Evolutionary conservation across 805 yeast species (phyloP).

Genomic region (Kluyveromyces starmeri): DNA sequence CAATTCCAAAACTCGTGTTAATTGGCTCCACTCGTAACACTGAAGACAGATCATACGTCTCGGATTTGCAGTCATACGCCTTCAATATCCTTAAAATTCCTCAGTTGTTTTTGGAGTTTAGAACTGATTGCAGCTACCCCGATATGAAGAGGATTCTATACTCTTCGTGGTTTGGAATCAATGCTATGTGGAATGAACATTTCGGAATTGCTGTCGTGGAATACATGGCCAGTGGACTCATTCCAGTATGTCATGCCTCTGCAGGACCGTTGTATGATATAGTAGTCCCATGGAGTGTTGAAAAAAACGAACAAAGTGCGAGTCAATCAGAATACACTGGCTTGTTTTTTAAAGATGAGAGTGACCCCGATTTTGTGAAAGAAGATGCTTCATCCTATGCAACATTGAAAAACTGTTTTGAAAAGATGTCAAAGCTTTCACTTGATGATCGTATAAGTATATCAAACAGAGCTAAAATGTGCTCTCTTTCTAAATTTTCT

Average conservation of each 20-base stretch:
- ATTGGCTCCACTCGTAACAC: constrained; percentile 78
- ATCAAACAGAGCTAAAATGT: constrained; percentile 38
- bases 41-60: constrained; percentile 54
- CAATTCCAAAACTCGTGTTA: constrained; percentile 52
- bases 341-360: constrained; percentile 60
- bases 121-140: constrained; percentile 66
- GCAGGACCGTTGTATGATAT: constrained; percentile 94
- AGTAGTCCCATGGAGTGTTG: constrained; percentile 46
- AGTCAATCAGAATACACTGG: constrained; percentile 49
- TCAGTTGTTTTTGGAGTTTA: constrained; percentile 38
- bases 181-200: constrained; percentile 99
- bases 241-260: constrained; percentile 87
- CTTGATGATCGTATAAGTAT: constrained; percentile 32
- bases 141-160: constrained; percentile 47
- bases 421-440: constrained; percentile 32
- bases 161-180: constrained; percentile 65
- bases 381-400: constrained; percentile 31
- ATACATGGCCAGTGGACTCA: constrained; percentile 72
- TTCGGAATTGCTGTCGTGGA: constrained; percentile 97
- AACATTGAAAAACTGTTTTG: constrained; percentile 42
- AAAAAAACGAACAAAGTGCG: constrained; percentile 18
- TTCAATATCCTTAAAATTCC: constrained; percentile 33
- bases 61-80: constrained; percentile 38
- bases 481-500: constrained; percentile 48
- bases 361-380: constrained; percentile 59